Base-by-base conservation (phyloP, 495 filamentous ascomycete genomes). In the Penicillium bialowiezense region DNA sequence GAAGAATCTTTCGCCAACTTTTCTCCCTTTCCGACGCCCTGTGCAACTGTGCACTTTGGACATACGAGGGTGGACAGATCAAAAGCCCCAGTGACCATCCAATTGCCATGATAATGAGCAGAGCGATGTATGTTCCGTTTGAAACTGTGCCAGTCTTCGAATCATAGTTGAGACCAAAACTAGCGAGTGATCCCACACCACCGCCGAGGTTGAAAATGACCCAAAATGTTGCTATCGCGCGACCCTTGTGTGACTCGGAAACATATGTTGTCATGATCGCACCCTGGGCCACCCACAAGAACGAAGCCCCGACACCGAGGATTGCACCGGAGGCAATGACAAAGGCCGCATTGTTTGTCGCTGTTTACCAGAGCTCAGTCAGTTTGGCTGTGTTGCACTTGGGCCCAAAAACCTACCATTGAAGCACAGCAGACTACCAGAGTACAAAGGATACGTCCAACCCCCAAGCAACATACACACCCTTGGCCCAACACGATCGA, bases 321-420 rank as follows among this genome's bases (percentile, higher is more conserved):
- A 79, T 62, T 7, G 69, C 69, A 24, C 77, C 77, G 4, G 77
- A 54, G 34, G 88, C 89, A 45, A 90, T 81, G 54, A 88, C 86
- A 59, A 92, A 91, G 4, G 83, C 86, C n/a, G 67, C 70, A 60
- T 92, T 95, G 13, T 73, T 48, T 24, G 77, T 89, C 55, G 89
- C 86, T 69, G 80, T 44, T 8, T 2, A 18, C 3, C 12, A 20
- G 38, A 1, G 7, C 17, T 3, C 9, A 1, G 17, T 57, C 32
- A 57, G 50, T n/a, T 24, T 13, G 6, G 3, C 20, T 18, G 19
- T n/a, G 1, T 12, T 3, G 12, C 12, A 3, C 29, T 32, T 5
- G 5, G 3, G 12, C 7, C 5, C 1, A 20, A 3, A 12, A 35
- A 50, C 57, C 23, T 59, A 68, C 69, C 20, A 20, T 73, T 73